Evolutionary conservation across 2,329 filamentous ascomycete species (phyloP).

Genomic region (Colletotrichum sp.): DNA sequence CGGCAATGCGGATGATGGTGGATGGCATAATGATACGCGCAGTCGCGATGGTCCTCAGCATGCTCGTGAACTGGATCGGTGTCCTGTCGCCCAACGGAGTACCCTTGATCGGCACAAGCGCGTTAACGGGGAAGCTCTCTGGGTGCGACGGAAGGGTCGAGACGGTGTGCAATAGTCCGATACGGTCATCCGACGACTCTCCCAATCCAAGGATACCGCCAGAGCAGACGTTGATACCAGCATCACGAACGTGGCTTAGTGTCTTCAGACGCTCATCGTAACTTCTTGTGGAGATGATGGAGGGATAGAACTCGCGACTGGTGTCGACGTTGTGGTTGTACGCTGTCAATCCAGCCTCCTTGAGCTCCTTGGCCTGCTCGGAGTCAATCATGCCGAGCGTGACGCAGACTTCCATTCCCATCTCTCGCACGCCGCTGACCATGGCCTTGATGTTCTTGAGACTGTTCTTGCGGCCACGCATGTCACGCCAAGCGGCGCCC

Average conservation of each 20-base stretch:
- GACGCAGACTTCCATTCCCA: slow-evolving; percentile 94
- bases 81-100: slow-evolving; percentile 81
- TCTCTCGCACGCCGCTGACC: slow-evolving; percentile 78
- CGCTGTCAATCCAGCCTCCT: slow-evolving; percentile 82
- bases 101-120: slow-evolving; percentile 87
- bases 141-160: slow-evolving; percentile 82
- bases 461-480: slow-evolving; percentile 86
- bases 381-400: slow-evolving; percentile 91
- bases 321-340: slow-evolving; percentile 97
- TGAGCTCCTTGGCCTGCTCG: slow-evolving; percentile 80
- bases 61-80: slow-evolving; percentile 76
- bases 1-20: slow-evolving; percentile 87
- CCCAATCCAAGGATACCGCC: slow-evolving; percentile 88
- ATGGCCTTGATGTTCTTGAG: slow-evolving; percentile 86
- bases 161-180: slow-evolving; percentile 84
- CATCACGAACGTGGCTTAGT: slow-evolving; percentile 79
- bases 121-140: slow-evolving; percentile 91
- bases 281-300: slow-evolving; percentile 81
- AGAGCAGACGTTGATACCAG: slow-evolving; percentile 88
- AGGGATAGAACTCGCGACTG: slow-evolving; percentile 86
- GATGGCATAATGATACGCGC: slow-evolving; percentile 82
- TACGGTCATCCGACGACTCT: slow-evolving; percentile 78
- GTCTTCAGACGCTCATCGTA: slow-evolving; percentile 89
- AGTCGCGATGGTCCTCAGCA: slow-evolving; percentile 83
- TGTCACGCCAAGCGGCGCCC: slow-evolving; percentile 93